A percentile compares a stretch with the other conserved stretches of the same genome.
Evolutionary conservation across 345 rosid species (phyloP).

Genomic region (Geranium rotundifolium): DNA sequence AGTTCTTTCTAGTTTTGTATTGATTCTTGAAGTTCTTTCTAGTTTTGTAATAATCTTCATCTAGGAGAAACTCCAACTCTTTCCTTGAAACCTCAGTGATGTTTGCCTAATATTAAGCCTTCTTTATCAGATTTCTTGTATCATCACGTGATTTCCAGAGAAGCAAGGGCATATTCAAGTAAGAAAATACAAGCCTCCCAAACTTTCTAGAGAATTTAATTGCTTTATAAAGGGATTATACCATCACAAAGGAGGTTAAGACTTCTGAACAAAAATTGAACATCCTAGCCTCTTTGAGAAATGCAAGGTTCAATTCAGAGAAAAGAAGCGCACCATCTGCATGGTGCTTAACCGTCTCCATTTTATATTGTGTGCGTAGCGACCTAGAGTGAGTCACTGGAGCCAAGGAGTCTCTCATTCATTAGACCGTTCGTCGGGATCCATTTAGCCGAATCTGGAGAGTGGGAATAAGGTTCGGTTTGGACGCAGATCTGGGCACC

Average conservation of each 20-base stretch:
- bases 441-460: no score
- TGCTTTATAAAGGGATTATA: conserved; percentile 44
- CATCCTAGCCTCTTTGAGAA: conserved; percentile 87
- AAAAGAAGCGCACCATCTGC: conserved; percentile 66
- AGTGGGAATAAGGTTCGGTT: no score
- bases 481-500: no score
- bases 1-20: conserved; percentile 50
- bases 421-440: no score
- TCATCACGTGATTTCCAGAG: conserved; percentile 75
- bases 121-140: conserved; percentile 47
- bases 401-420: no score
- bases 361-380: no score
- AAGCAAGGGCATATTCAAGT: conserved; percentile 61
- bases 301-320: conserved; percentile 63
- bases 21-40: conserved; percentile 45
- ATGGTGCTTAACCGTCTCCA: conserved; percentile 53
- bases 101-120: conserved; percentile 66
- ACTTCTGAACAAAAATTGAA: conserved; percentile 77
- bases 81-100: conserved; percentile 69
- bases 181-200: conserved; percentile 70
- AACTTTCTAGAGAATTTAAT: conserved; percentile 62
- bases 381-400: no score
- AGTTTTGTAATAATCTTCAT: conserved; percentile 57
- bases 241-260: conserved; percentile 47
- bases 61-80: conserved; percentile 81